Conservation (phyloP, 352 stramenopile species). For the Phytophthora ohioensis region DNA sequence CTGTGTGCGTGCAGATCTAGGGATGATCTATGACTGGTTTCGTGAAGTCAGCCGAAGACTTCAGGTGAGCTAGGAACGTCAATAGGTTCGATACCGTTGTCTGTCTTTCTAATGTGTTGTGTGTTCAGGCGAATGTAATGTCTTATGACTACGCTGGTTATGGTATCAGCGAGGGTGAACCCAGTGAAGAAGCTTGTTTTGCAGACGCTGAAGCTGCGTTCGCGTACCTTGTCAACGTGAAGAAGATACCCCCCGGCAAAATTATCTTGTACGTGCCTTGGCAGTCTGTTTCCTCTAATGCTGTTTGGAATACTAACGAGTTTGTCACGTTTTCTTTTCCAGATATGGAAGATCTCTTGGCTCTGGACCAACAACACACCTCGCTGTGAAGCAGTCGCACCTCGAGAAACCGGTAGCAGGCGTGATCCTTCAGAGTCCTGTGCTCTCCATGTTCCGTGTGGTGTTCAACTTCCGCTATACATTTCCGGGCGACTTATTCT, state of each 20-base stretch:
- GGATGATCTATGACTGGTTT: conserved; percentile 98
- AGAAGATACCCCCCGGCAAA: conserved; percentile 90
- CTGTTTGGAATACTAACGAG: conserved; percentile 2
- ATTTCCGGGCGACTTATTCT: conserved; percentile 97
- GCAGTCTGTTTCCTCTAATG: not conserved
- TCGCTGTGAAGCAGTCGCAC: conserved; percentile 94
- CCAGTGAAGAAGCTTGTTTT: conserved; percentile 95
- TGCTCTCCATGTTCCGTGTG: conserved; percentile 97
- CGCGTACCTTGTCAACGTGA: conserved; percentile 94
- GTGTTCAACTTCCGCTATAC: conserved; percentile 99
- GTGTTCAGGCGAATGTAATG: conserved; percentile 83
- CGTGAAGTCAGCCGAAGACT: conserved; percentile 89
- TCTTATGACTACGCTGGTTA: conserved; percentile 98
- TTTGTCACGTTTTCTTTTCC: not conserved
- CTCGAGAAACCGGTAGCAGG: conserved; percentile 92
- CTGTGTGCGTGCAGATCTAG: conserved; percentile 79
- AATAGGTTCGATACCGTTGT: not conserved
- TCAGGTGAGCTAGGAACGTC: conserved; percentile 47
- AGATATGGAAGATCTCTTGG: conserved; percentile 93
- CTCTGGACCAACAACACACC: conserved; percentile 96
- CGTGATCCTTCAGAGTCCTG: conserved; percentile 96
- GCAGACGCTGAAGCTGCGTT: conserved; percentile 96
- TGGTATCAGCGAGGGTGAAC: conserved; percentile 94
- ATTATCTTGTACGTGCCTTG: conserved; percentile 94
- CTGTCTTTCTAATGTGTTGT: conserved; percentile 1